phyloP scores from a whole-genome alignment of 2,329 filamentous ascomycete genomes.

The Macrophomina phaseolina region DNA sequence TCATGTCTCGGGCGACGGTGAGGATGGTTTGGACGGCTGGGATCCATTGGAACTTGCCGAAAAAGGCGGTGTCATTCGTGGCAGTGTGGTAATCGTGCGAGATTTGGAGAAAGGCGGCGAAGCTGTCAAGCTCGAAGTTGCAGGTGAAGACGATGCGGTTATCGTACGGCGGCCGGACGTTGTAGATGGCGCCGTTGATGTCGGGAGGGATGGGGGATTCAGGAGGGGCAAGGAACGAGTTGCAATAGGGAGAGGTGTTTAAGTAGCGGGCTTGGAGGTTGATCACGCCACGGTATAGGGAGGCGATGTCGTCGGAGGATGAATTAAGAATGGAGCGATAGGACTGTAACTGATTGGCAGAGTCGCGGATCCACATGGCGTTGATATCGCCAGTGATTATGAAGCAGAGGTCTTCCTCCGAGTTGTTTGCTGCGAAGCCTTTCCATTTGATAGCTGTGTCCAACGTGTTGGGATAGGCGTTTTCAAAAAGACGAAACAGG shows the following conservation, averaged over 20 bases:
- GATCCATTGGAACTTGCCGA: conserved; percentile 55
- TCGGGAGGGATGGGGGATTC: conserved; percentile 52
- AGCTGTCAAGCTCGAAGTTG: conserved; percentile 60
- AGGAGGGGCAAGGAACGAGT: conserved; percentile 58
- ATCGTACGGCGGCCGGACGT: conserved; percentile 50
- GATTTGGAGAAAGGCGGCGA: conserved; percentile 58
- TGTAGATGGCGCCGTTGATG: conserved; percentile 51
- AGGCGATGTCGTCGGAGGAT: conserved; percentile 65
- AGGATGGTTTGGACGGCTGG: conserved; percentile 52
- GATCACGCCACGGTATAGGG: conserved; percentile 72
- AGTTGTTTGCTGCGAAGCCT: conserved; percentile 62
- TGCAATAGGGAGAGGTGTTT: conserved; percentile 62
- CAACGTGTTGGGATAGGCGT: conserved; percentile 75
- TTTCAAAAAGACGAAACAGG: conserved; percentile 72
- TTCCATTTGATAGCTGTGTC: conserved; percentile 76
- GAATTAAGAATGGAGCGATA: conserved; percentile 67
- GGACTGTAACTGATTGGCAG: conserved; percentile 73
- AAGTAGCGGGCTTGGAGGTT: conserved; percentile 75
- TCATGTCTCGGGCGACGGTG: conserved; percentile 53
- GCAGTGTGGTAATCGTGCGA: conserved; percentile 56
- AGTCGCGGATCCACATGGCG: conserved; percentile 61
- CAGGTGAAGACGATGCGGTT: conserved; percentile 57
- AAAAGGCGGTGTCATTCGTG: conserved; percentile 54
- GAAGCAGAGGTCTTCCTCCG: conserved; percentile 68
- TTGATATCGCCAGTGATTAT: conserved; percentile 65